Evolutionary conservation across 2,329 filamentous ascomycete genomes (phyloP).

Genomic region (Penicillium hesseltinei): DNA sequence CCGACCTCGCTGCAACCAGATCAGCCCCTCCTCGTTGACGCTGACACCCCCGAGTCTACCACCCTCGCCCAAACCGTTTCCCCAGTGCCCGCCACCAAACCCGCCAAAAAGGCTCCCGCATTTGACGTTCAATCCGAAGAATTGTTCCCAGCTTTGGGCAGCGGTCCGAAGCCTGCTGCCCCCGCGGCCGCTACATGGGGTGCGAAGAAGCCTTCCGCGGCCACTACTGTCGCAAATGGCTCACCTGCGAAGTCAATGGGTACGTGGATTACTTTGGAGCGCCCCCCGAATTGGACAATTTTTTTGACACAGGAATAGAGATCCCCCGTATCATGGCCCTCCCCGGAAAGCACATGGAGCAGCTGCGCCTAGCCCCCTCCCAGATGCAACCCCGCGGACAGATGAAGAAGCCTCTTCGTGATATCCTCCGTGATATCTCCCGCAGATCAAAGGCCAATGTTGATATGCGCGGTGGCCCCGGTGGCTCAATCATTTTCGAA

Average conservation of each 20-base stretch:
- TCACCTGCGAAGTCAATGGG: constrained; percentile 52
- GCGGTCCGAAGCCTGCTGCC: constrained; percentile 61
- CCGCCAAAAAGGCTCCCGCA: constrained; percentile 43
- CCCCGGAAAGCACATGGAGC: constrained; percentile 78
- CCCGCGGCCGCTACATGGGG: constrained; percentile 75
- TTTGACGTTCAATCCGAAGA: constrained; percentile 87
- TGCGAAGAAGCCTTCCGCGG: constrained; percentile 54
- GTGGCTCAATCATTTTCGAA: constrained; percentile 75
- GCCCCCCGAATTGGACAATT: constrained; percentile 21
- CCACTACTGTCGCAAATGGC: constrained; percentile 44
- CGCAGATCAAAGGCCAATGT: constrained; percentile 85
- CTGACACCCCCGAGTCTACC: constrained; percentile 15
- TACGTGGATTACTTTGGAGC: constrained; percentile 51
- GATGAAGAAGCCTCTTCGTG: constrained; percentile 78
- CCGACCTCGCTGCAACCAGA: constrained; percentile 42
- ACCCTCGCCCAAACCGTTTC: constrained; percentile 32
- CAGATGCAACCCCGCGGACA: constrained; percentile 74
- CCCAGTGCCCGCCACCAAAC: constrained; percentile 38
- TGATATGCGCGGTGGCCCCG: constrained; percentile 70
- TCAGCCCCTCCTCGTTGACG: constrained; percentile 11
- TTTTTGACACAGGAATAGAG: constrained; percentile 21
- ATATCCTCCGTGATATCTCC: constrained; percentile 89
- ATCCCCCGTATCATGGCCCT: constrained; percentile 65
- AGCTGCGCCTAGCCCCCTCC: constrained; percentile 68
- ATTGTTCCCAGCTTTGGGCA: constrained; percentile 86